These are phyloP conservation scores for Rhazya stricta DNA, from an alignment of 257 asterid species.

Conservation along the genomic window DNA sequence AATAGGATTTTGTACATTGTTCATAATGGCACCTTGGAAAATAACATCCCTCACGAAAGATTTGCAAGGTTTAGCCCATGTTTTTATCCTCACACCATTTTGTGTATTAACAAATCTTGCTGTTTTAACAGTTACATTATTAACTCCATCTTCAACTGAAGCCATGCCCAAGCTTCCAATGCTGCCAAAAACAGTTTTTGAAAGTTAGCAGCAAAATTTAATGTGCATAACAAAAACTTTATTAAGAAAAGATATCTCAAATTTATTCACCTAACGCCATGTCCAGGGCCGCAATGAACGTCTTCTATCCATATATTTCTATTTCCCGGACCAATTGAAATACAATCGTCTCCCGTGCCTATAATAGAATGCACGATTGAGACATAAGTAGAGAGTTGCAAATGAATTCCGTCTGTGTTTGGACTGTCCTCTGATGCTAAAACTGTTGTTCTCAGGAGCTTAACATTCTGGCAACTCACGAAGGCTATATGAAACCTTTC, in stretches of 20 bases:
- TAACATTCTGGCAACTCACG: constrained; percentile 30
- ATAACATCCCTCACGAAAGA: background rate
- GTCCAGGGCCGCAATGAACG: background rate
- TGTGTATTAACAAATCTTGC: background rate
- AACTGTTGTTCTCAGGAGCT: constrained; percentile 18
- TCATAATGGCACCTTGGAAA: background rate
- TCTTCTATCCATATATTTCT: background rate
- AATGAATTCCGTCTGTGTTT: constrained; percentile 48
- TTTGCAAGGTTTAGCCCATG: background rate
- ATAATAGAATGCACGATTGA: constrained; percentile 18
- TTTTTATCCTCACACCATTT: constrained; percentile 8
- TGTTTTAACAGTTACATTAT: background rate
- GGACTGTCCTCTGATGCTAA: constrained; percentile 30
- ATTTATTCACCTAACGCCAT: constrained; percentile 1
- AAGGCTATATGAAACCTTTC: constrained; percentile 34
- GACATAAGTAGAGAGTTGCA: constrained; percentile 10
- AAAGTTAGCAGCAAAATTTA: background rate
- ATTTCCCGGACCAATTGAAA: constrained; percentile 29
- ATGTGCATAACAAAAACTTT: background rate
- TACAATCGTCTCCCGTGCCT: constrained; percentile 43
- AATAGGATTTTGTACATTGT: constrained; percentile 6
- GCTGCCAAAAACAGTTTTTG: background rate
- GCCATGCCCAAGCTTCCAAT: constrained; percentile 5
- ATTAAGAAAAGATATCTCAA: background rate
- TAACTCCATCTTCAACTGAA: background rate